Evolutionary conservation across 768 basidiomycete genomes (phyloP), one percentile per base, ranked within the genome.

Genomic region (Coprinopsis marcescibilis): DNA sequence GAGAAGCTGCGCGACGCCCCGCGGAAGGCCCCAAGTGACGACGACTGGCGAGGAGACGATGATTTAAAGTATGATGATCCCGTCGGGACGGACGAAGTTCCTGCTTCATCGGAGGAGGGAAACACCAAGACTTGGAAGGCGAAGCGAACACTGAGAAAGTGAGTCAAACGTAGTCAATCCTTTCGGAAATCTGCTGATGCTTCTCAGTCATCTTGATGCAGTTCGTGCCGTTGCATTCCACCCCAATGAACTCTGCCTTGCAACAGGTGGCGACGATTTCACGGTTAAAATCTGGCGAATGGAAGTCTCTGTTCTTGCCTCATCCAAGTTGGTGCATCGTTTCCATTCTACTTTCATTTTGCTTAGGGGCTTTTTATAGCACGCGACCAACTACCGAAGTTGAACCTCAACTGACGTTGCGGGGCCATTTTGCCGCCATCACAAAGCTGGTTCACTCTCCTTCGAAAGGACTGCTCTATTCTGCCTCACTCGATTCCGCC

Each of bases 251-350:
- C 66, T 91, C 35, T 84, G 84, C 57, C 68, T 98, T 45, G 93
- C 88, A n/a, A 91, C 87, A 37, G 96, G 86, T 19, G 90, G 93
- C 23, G 95, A 97, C 60, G 96, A 99, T 60, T 89, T 81, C 61
- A 93, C 91, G 5, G 83, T 98, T 45, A 99, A 99, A 65, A 78
- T 97, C 43, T 99, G 96, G 96, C 77, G 89, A 47, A 78, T 91
- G 69, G 89, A 95, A 54, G 76, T 85, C 13, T 69, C 80, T 32
- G 74, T 78, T 55, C 69, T 93, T 49, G 75, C 89, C 24, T 85
- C 85, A 34, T 81, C 82, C 46, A 76, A 77, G 90, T 80, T 34
- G 43, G 51, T 30, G 43, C 46, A 57, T 49, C 37, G 26, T 38
- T 45, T 49, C 26, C 43, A 29, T 50, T 39, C 43, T n/a, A n/a